Evolutionary conservation across 148 eudicot species (phyloP).

Genomic region (Vaccinium myrtillus): DNA sequence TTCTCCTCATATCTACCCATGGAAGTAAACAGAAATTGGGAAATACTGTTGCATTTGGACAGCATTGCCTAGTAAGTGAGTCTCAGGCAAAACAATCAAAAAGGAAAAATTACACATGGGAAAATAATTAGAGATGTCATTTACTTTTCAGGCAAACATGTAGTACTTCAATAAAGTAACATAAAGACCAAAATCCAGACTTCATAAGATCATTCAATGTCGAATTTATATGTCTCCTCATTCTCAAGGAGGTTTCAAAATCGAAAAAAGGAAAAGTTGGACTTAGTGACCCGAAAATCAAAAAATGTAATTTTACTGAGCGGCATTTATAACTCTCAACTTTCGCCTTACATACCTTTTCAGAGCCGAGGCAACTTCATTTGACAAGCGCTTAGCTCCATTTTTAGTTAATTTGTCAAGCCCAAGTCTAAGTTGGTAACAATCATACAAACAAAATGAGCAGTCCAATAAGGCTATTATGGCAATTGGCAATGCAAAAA

Average conservation of each 20-base stretch:
- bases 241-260: background rate
- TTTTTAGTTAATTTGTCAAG: slow-evolving; percentile 16
- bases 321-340: background rate
- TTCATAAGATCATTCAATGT: background rate
- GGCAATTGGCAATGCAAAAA: background rate
- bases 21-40: background rate
- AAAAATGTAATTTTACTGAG: background rate
- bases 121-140: background rate
- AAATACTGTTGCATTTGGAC: background rate
- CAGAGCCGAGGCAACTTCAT: slow-evolving; percentile 16
- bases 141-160: background rate
- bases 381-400: slow-evolving; percentile 2
- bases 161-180: background rate
- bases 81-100: background rate
- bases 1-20: slow-evolving; percentile 18
- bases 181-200: background rate
- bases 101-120: background rate
- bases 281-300: background rate
- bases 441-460: slow-evolving; percentile 8
- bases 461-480: background rate
- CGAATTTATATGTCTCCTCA: background rate
- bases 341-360: slow-evolving; percentile 9
- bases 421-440: slow-evolving; percentile 23
- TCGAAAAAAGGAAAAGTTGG: background rate
- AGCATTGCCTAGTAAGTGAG: background rate